A percentile compares a stretch with the other conserved stretches of the same genome.
These are phyloP conservation scores for Debaryomyces coudertii DNA, from an alignment of 1,139 yeast genomes.

Conservation along the genomic window DNA sequence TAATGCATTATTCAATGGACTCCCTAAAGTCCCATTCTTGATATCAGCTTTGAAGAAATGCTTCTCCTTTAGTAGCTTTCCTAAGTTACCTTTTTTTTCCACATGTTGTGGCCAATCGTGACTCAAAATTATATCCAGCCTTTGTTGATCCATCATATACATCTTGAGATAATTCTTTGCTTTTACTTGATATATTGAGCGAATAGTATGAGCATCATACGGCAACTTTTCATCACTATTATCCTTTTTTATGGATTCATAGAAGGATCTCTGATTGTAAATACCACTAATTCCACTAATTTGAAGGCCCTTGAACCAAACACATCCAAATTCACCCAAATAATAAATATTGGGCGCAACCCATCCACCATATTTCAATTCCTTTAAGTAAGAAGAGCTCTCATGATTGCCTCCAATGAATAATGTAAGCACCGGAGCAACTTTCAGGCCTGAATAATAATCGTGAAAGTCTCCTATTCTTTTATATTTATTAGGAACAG, in stretches of 20 bases:
- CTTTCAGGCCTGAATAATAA: slow-evolving; percentile 62
- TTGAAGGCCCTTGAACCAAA: slow-evolving; percentile 73
- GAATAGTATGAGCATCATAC: slow-evolving; percentile 43
- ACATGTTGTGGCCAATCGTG: slow-evolving; percentile 98
- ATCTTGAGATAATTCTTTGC: slow-evolving; percentile 64
- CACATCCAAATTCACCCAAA: slow-evolving; percentile 75
- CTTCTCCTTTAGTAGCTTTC: slow-evolving; percentile 54
- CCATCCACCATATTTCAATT: slow-evolving; percentile 89
- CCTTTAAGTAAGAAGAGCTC: slow-evolving; percentile 74
- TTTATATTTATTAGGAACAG: slow-evolving; percentile 60
- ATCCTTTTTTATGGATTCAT: slow-evolving; percentile 16
- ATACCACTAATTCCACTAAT: slow-evolving; percentile 90
- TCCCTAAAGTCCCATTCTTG: slow-evolving; percentile 64
- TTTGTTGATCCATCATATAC: slow-evolving; percentile 30
- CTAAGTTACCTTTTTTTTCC: slow-evolving; percentile 62
- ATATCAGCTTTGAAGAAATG: slow-evolving; percentile 73
- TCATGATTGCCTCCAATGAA: slow-evolving; percentile 98
- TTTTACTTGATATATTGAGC: slow-evolving; percentile 77
- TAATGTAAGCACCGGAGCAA: slow-evolving; percentile 77
- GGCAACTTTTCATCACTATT: slow-evolving; percentile 51
- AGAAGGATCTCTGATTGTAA: slow-evolving; percentile 51
- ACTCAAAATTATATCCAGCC: slow-evolving; percentile 59
- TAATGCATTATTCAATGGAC: slow-evolving; percentile 66
- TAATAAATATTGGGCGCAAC: slow-evolving; percentile 91
- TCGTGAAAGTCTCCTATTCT: slow-evolving; percentile 75